A percentile compares a stretch with the other conserved stretches of the same genome.
Conservation (phyloP, 495 filamentous ascomycete genomes). For the Penicillium maclennaniae region DNA sequence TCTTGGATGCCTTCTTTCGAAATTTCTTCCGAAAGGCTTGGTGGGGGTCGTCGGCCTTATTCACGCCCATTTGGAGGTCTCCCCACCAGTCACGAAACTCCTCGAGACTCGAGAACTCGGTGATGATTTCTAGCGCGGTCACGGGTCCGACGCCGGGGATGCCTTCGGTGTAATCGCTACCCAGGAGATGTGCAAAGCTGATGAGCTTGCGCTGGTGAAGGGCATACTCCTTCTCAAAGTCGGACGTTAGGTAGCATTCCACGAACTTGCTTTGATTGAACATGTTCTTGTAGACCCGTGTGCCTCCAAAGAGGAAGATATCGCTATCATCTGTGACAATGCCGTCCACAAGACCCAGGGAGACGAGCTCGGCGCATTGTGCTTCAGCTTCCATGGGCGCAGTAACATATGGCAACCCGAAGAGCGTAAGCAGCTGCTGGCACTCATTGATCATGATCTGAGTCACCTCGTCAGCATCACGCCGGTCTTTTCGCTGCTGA, state of each 20-base stretch:
- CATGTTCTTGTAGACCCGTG: slow-evolving; percentile 97
- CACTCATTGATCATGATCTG: slow-evolving; percentile 93
- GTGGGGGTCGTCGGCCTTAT: slow-evolving; percentile 33
- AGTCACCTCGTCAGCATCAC: slow-evolving; percentile 94
- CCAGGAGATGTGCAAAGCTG: slow-evolving; percentile 80
- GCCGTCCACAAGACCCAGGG: slow-evolving; percentile 83
- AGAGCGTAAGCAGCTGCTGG: slow-evolving; percentile 82
- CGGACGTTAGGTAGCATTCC: slow-evolving; percentile 86
- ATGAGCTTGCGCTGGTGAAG: slow-evolving; percentile 81
- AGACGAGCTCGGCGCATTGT: slow-evolving; percentile 89
- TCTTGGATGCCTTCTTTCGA: slow-evolving; percentile 69
- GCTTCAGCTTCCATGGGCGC: slow-evolving; percentile 99
- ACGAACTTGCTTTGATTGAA: slow-evolving; percentile 97
- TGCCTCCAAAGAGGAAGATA: slow-evolving; percentile 96
- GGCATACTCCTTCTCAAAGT: slow-evolving; percentile 85
- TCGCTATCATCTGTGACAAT: slow-evolving; percentile 98
- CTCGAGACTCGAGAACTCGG: slow-evolving; percentile 70
- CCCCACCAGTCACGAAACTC: slow-evolving; percentile 87
- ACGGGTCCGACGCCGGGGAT: slow-evolving; percentile 88
- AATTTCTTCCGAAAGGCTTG: slow-evolving; percentile 80
- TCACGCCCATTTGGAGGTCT: slow-evolving; percentile 59
- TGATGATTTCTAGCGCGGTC: slow-evolving; percentile 85
- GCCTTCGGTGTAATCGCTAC: slow-evolving; percentile 92
- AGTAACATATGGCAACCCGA: slow-evolving; percentile 93
- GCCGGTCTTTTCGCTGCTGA: slow-evolving; percentile 93